A percentile compares a stretch with the other conserved stretches of the same genome.
These are phyloP conservation scores for Pseudogymnoascus sp. DNA, from an alignment of 2,329 filamentous ascomycete species.

Conservation along the genomic window DNA sequence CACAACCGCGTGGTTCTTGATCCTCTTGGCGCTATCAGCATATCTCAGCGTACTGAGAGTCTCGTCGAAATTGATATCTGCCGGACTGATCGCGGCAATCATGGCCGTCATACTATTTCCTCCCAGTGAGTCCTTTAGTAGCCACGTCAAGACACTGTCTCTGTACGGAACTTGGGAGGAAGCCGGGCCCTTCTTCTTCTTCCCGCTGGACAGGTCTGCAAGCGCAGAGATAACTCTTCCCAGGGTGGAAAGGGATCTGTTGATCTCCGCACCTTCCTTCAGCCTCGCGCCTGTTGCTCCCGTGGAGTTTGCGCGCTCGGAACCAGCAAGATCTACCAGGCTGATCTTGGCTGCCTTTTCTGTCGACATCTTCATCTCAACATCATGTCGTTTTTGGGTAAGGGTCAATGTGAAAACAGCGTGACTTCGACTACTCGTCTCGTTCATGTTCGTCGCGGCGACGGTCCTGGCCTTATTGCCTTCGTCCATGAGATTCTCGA, in stretches of 20 bases:
- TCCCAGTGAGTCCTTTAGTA: constrained; percentile 91
- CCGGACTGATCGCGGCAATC: constrained; percentile 97
- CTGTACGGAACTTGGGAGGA: constrained; percentile 81
- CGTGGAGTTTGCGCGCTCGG: constrained; percentile 92
- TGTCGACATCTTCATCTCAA: constrained; percentile 90
- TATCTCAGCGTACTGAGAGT: constrained; percentile 93
- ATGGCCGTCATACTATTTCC: constrained; percentile 99
- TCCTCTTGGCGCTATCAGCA: constrained; percentile 94
- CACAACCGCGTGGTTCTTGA: constrained; percentile 99
- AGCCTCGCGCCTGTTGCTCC: constrained; percentile 90
- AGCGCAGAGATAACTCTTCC: constrained; percentile 95
- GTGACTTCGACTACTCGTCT: constrained; percentile 95
- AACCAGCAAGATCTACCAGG: constrained; percentile 94
- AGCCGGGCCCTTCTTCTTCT: constrained; percentile 64
- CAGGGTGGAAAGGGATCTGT: constrained; percentile 88
- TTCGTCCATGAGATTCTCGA: constrained; percentile 97
- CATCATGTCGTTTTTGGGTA: constrained; percentile 85
- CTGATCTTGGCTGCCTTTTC: constrained; percentile 98
- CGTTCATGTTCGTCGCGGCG: constrained; percentile 99
- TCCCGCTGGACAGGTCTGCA: constrained; percentile 79
- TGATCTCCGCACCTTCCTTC: constrained; percentile 98
- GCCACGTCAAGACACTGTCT: constrained; percentile 93
- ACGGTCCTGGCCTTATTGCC: constrained; percentile 98
- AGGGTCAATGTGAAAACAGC: constrained; percentile 95
- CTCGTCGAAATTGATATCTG: constrained; percentile 98